Base-by-base conservation (phyloP, 148 eudicot genomes). In the Heliamphora exappendiculata region DNA sequence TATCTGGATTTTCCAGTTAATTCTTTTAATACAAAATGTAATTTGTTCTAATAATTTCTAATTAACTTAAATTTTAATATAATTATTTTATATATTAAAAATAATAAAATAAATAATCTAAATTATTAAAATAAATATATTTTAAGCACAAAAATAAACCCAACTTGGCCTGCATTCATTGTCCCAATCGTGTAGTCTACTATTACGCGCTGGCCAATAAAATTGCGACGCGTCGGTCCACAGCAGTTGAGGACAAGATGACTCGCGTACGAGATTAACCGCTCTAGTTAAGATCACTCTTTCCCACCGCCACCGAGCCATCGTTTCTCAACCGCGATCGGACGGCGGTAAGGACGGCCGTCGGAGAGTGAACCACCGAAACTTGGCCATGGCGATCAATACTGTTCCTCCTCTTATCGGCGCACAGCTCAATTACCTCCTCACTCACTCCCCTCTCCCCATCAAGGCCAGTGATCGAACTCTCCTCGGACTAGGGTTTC, bases 381-480 rank as follows among this genome's bases (percentile, higher is more conserved):
- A 4, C 44, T 57, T 8, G 63, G 74, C 77, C 29, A 91, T 94
- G 98, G 91, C 90, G 81, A 78, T 85, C 81, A 93, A 92, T 29
- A 79, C 76, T 10, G 80, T 94, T n/a, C 98, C 98, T 47, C 98
- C 96, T 6, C 80, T 92, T 59, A 83, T 94, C 77, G 74, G 74
- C 49, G 87, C 97, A 13, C 98, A 92, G 78, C 88, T 94, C 70
- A 90, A 81, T 58, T 89, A 92, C 70, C 93, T 95, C 66, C 73
- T 88, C 63, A 75, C 84, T 71, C 87, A 91, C 75, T 89, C 90
- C 65, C 96, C 97, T 72, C 70, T 87, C 76, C 75, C 94, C n/a
- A 82, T 95, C 81, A 90, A 82, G 89, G 98, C 88, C 74, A 66
- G 12, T 26, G 1, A 47, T 29, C 33, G 10, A 6, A 53, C 53